Evolutionary conservation across 768 basidiomycete species (phyloP).

Genomic region (Lactifluus subvellereus): DNA sequence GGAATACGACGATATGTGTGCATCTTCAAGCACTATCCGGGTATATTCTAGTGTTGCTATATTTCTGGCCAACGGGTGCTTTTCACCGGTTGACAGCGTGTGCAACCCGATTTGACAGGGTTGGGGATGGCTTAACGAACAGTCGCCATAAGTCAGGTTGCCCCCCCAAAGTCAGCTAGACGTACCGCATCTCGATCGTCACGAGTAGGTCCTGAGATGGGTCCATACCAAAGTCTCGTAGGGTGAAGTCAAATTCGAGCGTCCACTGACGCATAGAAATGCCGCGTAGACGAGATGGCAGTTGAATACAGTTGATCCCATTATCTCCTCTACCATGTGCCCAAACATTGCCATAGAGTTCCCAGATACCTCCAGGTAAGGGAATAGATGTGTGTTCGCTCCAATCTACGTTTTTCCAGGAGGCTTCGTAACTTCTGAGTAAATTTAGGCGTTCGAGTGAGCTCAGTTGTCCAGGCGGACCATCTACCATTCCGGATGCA

Average conservation of each 20-base stretch:
- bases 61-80: constrained; percentile 5
- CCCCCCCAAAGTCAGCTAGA: constrained; percentile 16
- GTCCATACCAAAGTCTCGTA: constrained; percentile 23
- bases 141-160: neutral
- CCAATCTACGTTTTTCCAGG: constrained; percentile 20
- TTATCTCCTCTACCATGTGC: constrained; percentile 7
- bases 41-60: constrained; percentile 14
- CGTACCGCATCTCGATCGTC: constrained; percentile 27
- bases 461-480: neutral
- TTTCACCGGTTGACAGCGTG: constrained; percentile 14
- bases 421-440: constrained; percentile 6
- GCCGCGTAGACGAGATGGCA: constrained; percentile 21
- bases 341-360: constrained; percentile 23
- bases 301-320: constrained; percentile 10
- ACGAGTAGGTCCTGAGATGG: constrained; percentile 23
- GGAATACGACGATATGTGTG: constrained; percentile 7
- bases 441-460: constrained; percentile 6
- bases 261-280: constrained; percentile 21
- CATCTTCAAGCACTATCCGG: neutral
- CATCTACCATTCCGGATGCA: constrained; percentile 17
- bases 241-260: constrained; percentile 1
- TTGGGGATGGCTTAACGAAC: neutral
- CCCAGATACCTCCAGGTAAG: constrained; percentile 14
- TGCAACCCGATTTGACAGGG: constrained; percentile 10
- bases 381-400: neutral